These are phyloP conservation scores for Eudorina sp. DNA, from an alignment of 139 green algal species.

Conservation along the genomic window DNA sequence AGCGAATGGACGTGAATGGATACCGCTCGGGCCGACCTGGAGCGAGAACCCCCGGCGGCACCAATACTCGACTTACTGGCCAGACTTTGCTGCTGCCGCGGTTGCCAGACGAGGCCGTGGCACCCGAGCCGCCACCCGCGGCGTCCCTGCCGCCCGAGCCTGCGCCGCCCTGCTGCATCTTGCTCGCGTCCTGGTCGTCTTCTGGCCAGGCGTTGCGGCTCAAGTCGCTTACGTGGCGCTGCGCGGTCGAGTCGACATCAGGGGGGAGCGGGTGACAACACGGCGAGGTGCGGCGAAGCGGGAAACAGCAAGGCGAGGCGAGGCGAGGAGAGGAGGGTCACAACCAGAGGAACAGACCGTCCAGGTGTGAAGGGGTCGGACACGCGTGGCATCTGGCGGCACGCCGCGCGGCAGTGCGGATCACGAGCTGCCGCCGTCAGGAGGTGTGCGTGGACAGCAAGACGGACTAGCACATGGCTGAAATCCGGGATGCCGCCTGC, in stretches of 20 bases:
- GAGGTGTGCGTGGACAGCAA: no score
- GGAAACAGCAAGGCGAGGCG: background rate
- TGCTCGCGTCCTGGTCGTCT: background rate
- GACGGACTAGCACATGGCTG: no score
- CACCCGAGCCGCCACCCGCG: background rate
- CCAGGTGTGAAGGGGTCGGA: no score
- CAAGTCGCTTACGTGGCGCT: conserved; percentile 32
- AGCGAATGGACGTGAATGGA: no score
- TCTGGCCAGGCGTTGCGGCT: conserved; percentile 14
- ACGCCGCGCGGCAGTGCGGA: no score
- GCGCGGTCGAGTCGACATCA: no score
- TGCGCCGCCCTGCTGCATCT: background rate
- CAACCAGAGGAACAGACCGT: background rate
- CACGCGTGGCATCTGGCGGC: no score
- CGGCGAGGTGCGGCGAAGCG: background rate
- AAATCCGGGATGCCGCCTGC: no score
- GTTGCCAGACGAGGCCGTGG: background rate
- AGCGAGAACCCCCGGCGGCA: no score
- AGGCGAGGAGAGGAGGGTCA: background rate
- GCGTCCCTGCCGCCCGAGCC: background rate
- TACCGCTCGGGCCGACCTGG: no score
- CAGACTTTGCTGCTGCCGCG: conserved; percentile 3
- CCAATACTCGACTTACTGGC: conserved; percentile 26
- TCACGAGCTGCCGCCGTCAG: no score
- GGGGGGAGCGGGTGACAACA: no score